Base-by-base conservation (phyloP, 1,139 yeast species). In the Ashbya aceris region DNA sequence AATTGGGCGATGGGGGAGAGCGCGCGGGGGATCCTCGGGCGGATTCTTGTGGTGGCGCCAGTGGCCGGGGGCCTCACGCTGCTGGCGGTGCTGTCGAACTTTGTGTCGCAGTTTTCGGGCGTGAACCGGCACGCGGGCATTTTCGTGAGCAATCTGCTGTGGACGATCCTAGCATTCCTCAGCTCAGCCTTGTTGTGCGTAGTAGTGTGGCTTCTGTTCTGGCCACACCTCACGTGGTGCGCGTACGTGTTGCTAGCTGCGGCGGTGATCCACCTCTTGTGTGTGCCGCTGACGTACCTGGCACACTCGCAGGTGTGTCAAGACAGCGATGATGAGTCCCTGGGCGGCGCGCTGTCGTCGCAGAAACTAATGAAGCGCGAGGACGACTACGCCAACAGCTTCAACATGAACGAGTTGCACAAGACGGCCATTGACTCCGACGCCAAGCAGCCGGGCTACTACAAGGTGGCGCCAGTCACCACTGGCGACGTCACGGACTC, bases 41-140 rank as follows among this genome's bases (percentile, higher is more conserved):
- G 78, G 49, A 69, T 85, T 38, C 70, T 91, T 43, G 76, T 89
- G 36, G 76, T 85, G 13, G 87, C 83, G 50, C 95, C 94, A 0
- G 76, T 89, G 29, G 85, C 95, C 3, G 77, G 85, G 11, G 95
- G 89, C 0, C 68, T 85, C 57, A 77, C 56, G 17, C 57, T 60
- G 42, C 41, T 60, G 13, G 49, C 84, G n/a, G 68, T 80, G 41
- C 51, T 83, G 8, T 61, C 79, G 3, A 47, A 50, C 7, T 38
- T 48, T 27, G 29, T 50, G 7, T 45, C 54, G 9, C 49, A 41
- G 20, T 43, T 53, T 70, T 29, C 30, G 66, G 7, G 54, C 62
- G 43, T 58, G 70, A 62, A 61, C 31, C 62, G 65, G 0, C 68
- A 70, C 3, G 56, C 66, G 0, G 31, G 61, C 29, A 44, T 56